Evolutionary conservation across 805 yeast species (phyloP), one percentile per base, ranked within the genome.

Genomic region (Zygosaccharomyces kombuchaensis): DNA sequence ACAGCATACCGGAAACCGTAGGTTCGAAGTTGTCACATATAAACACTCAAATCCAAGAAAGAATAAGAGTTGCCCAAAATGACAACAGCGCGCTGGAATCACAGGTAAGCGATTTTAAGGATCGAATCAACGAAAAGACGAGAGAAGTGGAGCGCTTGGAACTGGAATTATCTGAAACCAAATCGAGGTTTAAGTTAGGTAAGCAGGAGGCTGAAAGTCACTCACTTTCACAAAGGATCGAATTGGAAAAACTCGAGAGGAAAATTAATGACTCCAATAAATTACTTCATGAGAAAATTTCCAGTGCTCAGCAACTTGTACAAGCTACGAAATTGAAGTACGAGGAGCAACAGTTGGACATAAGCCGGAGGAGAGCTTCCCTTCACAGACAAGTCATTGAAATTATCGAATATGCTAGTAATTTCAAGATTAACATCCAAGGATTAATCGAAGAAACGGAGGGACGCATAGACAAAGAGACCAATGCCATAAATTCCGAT

Each of bases 391-490:
- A 77, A 46, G 73, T 83, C 26, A 77, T 76, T 43, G 73, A 73
- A 46, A 73, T 81, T 55, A 77, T 87, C 53, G 81, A 81, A 48
- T 71, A 68, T 46, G 76, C 81, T 17, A 75, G 84, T 40, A 75
- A 72, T 39, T 82, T 87, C 66, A 87, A 87, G 66, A 66, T 81
- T 51, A 78, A 76, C 47, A 74, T 85, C 36, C 91, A 86, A 59
- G 72, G 75, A 16, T 74, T 78, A 43, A 69, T 86, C 38, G 87
- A 82, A 55, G 81, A 75, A 30, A 70, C 80, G 50, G 83, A 80
- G 53, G 67, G 62, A 34, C 62, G 70, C 45, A 74, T 78, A 10
- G 58, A 62, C 44, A 70, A 67, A 36, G 81, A 73, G 52, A 50
- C 57, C 13, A 56, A 53, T 34, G 34, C n/a, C n/a, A n/a, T n/a